Evolutionary conservation across 2,329 filamentous ascomycete genomes (phyloP).

Genomic region (Claviceps capensis): DNA sequence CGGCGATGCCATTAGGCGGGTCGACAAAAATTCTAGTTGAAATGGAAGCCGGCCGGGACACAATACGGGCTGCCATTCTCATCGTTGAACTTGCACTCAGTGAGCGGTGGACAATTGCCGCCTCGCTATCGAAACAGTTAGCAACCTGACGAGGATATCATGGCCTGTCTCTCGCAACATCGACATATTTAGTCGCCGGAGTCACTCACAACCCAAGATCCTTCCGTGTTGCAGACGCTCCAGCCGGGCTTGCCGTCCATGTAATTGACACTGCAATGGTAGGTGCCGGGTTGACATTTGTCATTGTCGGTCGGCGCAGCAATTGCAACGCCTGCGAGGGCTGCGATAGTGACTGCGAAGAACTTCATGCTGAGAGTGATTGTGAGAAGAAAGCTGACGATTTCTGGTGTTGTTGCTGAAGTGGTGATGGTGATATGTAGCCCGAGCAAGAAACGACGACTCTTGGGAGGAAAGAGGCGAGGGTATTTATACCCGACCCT

Average conservation of each 20-base stretch:
- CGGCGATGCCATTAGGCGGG: conserved; percentile 6
- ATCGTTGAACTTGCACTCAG: conserved; percentile 22
- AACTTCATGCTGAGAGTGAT: conserved; percentile 15
- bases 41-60: conserved; percentile 17
- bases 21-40: background rate
- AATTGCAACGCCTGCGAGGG: conserved; percentile 8
- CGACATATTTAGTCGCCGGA: background rate
- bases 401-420: background rate
- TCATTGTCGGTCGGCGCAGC: conserved; percentile 5
- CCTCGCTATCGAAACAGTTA: conserved; percentile 12
- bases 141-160: background rate
- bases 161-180: background rate
- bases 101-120: conserved; percentile 22
- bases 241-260: conserved; percentile 12
- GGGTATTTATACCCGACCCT: background rate
- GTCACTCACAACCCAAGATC: conserved; percentile 20
- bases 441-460: background rate
- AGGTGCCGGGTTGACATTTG: conserved; percentile 19
- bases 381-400: background rate
- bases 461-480: background rate
- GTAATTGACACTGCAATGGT: conserved; percentile 14
- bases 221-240: conserved; percentile 19
- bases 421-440: background rate
- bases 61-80: conserved; percentile 25
- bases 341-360: conserved; percentile 12